Evolutionary conservation across 2,329 filamentous ascomycete species (phyloP).

Genomic region (Calonectria pseudoturangicola): DNA sequence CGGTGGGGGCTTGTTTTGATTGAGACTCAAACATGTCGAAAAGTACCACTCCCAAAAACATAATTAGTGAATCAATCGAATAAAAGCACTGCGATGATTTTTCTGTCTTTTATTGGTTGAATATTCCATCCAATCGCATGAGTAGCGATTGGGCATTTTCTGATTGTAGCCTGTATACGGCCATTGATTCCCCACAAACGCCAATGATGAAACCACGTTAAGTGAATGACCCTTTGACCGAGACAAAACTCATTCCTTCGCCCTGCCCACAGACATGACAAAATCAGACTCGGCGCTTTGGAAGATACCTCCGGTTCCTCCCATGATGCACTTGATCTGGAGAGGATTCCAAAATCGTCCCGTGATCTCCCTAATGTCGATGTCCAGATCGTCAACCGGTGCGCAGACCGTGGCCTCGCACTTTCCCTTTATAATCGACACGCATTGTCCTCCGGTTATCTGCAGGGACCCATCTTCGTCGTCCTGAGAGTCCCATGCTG

Average conservation of each 20-base stretch:
- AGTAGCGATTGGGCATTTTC: background rate
- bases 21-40: background rate
- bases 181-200: slow-evolving; percentile 3
- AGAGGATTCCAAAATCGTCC: slow-evolving; percentile 53
- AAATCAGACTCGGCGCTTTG: slow-evolving; percentile 42
- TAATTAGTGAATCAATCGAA: too few relatives aligned
- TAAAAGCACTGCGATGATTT: too few relatives aligned
- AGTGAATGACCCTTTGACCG: background rate
- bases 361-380: slow-evolving; percentile 35
- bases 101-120: background rate
- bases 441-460: slow-evolving; percentile 41
- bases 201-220: background rate
- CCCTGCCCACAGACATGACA: slow-evolving; percentile 45
- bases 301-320: slow-evolving; percentile 49
- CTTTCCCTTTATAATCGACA: slow-evolving; percentile 23
- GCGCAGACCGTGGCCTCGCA: slow-evolving; percentile 49
- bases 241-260: background rate
- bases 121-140: background rate
- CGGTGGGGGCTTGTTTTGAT: slow-evolving; percentile 47
- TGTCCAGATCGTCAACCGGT: slow-evolving; percentile 23
- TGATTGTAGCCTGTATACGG: too few relatives aligned
- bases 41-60: too few relatives aligned
- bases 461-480: slow-evolving; percentile 30
- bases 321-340: slow-evolving; percentile 47
- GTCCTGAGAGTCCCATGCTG: slow-evolving; percentile 39